phyloP scores from a whole-genome alignment of 352 stramenopile genomes.

The Phytophthora megakarya region DNA sequence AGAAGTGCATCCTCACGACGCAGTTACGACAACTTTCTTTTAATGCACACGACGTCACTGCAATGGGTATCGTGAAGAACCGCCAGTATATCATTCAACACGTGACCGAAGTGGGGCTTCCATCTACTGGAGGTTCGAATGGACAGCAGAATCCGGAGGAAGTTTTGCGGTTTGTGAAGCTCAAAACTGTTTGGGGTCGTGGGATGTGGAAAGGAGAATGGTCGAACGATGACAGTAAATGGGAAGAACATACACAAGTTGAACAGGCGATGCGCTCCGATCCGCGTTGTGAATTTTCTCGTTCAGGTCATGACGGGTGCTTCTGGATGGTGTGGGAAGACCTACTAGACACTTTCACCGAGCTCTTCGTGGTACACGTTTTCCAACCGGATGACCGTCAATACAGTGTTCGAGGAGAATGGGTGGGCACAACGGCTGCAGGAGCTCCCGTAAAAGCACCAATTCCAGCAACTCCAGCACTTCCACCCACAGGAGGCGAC shows the following conservation, averaged over 20 bases:
- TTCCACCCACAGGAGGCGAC: slow-evolving; percentile 8
- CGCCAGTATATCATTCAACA: slow-evolving; percentile 76
- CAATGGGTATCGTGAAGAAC: slow-evolving; percentile 76
- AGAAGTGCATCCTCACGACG: slow-evolving; percentile 66
- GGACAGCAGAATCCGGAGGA: slow-evolving; percentile 2
- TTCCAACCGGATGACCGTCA: slow-evolving; percentile 49
- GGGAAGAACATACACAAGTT: slow-evolving; percentile 81
- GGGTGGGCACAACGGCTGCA: slow-evolving; percentile 45
- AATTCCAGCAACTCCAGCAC: not conserved
- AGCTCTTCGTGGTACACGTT: slow-evolving; percentile 63
- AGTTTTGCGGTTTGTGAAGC: slow-evolving; percentile 73
- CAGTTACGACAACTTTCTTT: slow-evolving; percentile 77
- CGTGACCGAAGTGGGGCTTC: slow-evolving; percentile 59
- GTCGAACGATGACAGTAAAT: slow-evolving; percentile 85
- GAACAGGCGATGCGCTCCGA: slow-evolving; percentile 69
- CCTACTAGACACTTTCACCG: slow-evolving; percentile 72
- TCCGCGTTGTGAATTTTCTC: slow-evolving; percentile 63
- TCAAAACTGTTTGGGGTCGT: slow-evolving; percentile 80
- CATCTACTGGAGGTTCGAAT: slow-evolving; percentile 1
- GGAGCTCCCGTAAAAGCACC: slow-evolving; percentile 32
- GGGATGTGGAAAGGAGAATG: slow-evolving; percentile 85
- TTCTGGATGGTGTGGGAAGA: slow-evolving; percentile 89
- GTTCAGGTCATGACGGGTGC: slow-evolving; percentile 70
- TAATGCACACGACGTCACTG: slow-evolving; percentile 61
- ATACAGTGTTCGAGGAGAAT: slow-evolving; percentile 62